phyloP scores from a whole-genome alignment of 805 yeast species.

The Pichia eremophila region DNA sequence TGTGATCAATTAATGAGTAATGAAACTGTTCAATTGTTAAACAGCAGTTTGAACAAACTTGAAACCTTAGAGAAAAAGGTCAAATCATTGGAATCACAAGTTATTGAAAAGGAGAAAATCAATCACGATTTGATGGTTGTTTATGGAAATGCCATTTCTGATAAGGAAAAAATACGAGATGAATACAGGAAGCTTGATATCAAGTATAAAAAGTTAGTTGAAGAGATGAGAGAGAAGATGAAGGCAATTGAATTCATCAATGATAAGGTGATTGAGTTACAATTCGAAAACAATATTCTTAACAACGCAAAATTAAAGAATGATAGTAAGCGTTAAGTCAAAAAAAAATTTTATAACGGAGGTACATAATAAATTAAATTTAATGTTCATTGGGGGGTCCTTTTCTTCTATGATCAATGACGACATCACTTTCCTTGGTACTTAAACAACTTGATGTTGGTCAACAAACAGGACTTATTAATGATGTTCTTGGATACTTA shows the following conservation, averaged over 20 bases:
- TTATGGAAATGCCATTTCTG: conserved; percentile 10
- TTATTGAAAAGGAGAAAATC: conserved; percentile 8
- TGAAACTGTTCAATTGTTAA: background rate
- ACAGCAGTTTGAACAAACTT: background rate
- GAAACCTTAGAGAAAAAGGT: background rate
- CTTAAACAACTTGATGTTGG: conserved; percentile 6
- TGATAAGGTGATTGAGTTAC: conserved; percentile 39
- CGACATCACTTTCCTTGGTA: conserved; percentile 2
- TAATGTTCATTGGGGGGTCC: no score
- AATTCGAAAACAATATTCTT: conserved; percentile 41
- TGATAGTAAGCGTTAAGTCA: no score
- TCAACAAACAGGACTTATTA: conserved; percentile 8
- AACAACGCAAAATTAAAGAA: background rate
- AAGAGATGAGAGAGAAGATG: conserved; percentile 30
- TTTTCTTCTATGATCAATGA: background rate
- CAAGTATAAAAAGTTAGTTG: conserved; percentile 15
- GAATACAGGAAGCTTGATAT: conserved; percentile 18
- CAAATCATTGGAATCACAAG: background rate
- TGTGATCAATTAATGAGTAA: background rate
- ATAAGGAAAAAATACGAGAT: conserved; percentile 15
- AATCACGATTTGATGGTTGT: conserved; percentile 7
- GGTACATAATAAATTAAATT: background rate
- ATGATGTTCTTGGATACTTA: conserved; percentile 5
- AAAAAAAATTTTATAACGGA: no score
- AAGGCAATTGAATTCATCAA: conserved; percentile 39